Conservation (phyloP, 1,284 basidiomycete genomes). For the Papiliotrema laurentii region DNA sequence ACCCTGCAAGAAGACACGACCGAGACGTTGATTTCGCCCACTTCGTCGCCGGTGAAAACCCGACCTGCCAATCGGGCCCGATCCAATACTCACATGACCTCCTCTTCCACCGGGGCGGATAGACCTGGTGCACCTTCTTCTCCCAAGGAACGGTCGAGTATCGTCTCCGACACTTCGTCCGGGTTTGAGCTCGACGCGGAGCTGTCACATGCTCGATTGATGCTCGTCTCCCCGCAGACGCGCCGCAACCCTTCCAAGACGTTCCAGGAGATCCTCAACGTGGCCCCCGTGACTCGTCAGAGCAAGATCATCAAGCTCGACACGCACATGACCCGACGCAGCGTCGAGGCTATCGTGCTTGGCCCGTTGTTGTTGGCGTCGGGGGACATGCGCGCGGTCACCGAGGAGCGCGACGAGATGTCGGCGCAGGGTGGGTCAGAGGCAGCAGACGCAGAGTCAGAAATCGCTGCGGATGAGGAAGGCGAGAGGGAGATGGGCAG, state of each 20-base stretch:
- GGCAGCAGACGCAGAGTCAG: too few species aligned
- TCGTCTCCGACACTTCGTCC: constrained; percentile 6
- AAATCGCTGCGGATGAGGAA: too few species aligned
- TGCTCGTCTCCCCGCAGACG: constrained; percentile 18
- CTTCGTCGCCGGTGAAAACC: neutral
- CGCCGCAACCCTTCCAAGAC: constrained; percentile 10
- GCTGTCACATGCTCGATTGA: constrained; percentile 15
- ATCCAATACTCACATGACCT: too few species aligned
- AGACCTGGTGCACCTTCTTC: neutral
- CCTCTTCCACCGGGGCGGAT: neutral
- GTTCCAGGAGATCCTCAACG: constrained; percentile 14
- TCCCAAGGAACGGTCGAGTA: neutral
- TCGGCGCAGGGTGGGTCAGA: too few species aligned
- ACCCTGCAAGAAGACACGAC: neutral
- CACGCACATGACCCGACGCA: neutral
- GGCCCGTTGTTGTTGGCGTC: constrained; percentile 5
- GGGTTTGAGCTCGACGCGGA: constrained; percentile 14
- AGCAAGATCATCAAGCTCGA: constrained; percentile 1
- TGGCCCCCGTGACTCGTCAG: neutral
- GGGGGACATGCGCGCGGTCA: neutral
- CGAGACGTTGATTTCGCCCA: neutral
- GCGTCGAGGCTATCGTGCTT: constrained; percentile 8
- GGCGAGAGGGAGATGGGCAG: too few species aligned
- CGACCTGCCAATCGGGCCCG: too few species aligned
- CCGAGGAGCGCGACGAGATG: neutral